Base-by-base conservation (phyloP, 1,284 basidiomycete genomes). In the Anthracocystis setariae region DNA sequence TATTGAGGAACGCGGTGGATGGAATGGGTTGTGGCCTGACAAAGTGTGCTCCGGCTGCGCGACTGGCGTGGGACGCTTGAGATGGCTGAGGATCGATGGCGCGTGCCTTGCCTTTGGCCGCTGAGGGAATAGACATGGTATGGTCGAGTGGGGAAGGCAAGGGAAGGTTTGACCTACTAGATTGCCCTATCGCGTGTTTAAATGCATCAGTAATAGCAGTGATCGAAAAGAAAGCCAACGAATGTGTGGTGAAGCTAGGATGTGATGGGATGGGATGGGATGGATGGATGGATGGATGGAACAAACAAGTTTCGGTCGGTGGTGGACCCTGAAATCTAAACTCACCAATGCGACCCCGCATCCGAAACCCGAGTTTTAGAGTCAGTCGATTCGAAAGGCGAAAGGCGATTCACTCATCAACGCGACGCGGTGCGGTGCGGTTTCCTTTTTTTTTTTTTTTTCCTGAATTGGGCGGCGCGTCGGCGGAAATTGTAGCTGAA, bases 341-440 rank as follows among this genome's bases (percentile, higher is more conserved):
- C 21, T 20, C 7, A n/a, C 21, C 10, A 9, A 5, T 32, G 23
- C 38, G 17, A n/a, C 24, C 56, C 55, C 50, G 55, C 5, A 25
- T 8, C 56, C 63, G 55, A 59, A 24, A 38, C 55, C 53, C 63
- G 63, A 51, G 12, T 29, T 29, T n/a, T n/a, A n/a, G n/a, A n/a
- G n/a, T n/a, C n/a, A n/a, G n/a, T n/a, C n/a, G n/a, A n/a, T n/a
- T n/a, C n/a, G n/a, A n/a, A n/a, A n/a, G n/a, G n/a, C n/a, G 5
- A 29, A 29, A 12, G 29, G 20, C 18, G 37, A 24, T 24, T 32
- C 5, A 15, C 23, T 46, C 32, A 63, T 70, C 67, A 70, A 70
- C 67, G 67, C 67, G 67, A 70, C 67, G 67, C 67, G 66, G 46
- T n/a, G n/a, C n/a, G n/a, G n/a, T n/a, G n/a, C n/a, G n/a, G n/a